Base-by-base conservation (phyloP, 108 stramenopile species). In the Pseudonitzschia multiseries region DNA sequence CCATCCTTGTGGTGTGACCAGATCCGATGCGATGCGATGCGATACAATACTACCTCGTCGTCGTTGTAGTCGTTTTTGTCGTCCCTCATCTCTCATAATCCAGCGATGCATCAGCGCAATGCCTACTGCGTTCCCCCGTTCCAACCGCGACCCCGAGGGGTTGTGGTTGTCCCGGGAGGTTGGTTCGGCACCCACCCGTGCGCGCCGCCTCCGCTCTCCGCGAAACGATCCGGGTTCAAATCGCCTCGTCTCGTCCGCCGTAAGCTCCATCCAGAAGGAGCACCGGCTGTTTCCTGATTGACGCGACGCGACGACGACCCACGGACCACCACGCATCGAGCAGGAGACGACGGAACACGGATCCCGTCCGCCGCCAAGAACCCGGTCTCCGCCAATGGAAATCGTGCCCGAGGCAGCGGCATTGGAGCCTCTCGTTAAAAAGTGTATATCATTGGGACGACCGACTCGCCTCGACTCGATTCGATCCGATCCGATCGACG, bases 391-490 rank as follows among this genome's bases (percentile, higher is more conserved):
- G 18, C 46, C 46, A 48, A 48, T 22, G 61, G 71, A 64, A 86
- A 85, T n/a, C 83, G 86, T 76, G 86, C 4, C 12, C 46, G 17
- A 18, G 46, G 14, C 46, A 14, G 36, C 46, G 17, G 46, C 18
- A 48, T 18, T 72, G 44, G 71, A 52, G 71, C 71, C 71, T 72
- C 71, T 72, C 61, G 71, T 12, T 29, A 71, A 54, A 72, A 62
- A 72, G 71, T 72, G 41, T 63, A 72, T 72, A 72, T 72, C 71
- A 44, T 50, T 15, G 71, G 71, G 71, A 72, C 46, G 8, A 10
- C 42, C 42, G 42, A 9, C 10, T 42, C 42, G 42, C 10, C 10
- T 42, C 42, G 42, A 9, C 10, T 42, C 42, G 42, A 9, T 42
- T 42, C 42, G 10, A 6, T 42, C 42, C 42, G n/a, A n/a, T n/a